Base-by-base conservation (phyloP, 768 basidiomycete genomes). In the Mycena capillaripes region DNA sequence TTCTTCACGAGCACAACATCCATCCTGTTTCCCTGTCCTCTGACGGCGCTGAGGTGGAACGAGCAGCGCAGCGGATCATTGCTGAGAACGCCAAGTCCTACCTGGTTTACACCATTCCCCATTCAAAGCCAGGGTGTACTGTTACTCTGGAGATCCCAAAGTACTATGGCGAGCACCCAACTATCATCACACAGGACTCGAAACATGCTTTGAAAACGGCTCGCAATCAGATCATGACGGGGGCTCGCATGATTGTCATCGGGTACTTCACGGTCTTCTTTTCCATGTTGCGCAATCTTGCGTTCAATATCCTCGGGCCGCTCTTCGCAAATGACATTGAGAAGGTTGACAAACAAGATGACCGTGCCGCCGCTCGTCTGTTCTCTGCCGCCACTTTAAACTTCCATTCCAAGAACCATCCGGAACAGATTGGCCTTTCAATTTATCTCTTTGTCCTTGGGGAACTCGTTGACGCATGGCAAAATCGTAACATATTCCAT, bases 141-240 rank as follows among this genome's bases (percentile, higher is more conserved):
- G 50, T 68, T 21, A 0, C n/a, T 14, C 59, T 61, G 7, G 48
- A 74, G 23, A 69, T 70, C 21, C 36, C n/a, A 0, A 58, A 79
- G n/a, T 32, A 30, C 12, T 75, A 74, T 50, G 23, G 69, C 6
- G 74, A 76, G 8, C 75, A 78, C 3, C 73, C 76, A 0, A 59
- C 82, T n/a, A 75, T 76, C 14, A 80, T 79, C 42, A 70, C 82
- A 21, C 84, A 85, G 66, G 84, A 85, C 58, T 78, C 81, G 3
- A 83, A 83, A 38, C 84, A 85, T 61, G 75, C 59, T 0, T 68
- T 79, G 21, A 86, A 85, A 62, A 86, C 83, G 0, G 61, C 72
- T 4, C 74, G 80, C 11, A 85, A 85, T 68, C 81, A 85, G 34
- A 40, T 83, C 0, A 82, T 79, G 66, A 78, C 80, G 0, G 83